Percentiles rank a stretch among this genome's conserved stretches.
phyloP scores from a whole-genome alignment of 352 stramenopile species.

The Globisporangium cederbergense region DNA sequence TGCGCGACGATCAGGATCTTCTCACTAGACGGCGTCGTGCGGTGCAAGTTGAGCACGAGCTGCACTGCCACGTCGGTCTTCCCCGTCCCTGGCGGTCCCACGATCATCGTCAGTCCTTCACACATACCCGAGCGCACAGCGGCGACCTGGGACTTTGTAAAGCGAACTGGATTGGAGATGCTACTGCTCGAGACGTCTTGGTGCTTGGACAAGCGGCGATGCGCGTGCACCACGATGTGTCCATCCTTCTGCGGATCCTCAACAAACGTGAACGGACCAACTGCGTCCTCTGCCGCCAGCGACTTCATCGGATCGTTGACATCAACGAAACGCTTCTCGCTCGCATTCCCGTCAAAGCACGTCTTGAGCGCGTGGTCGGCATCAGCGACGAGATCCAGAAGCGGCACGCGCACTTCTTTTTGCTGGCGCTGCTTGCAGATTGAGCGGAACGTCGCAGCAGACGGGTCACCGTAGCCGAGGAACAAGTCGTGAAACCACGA shows the following conservation, averaged over 20 bases:
- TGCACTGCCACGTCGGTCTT: slow-evolving; percentile 96
- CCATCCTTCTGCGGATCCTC: slow-evolving; percentile 27
- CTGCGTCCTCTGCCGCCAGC: slow-evolving; percentile 30
- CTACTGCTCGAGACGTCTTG: background rate
- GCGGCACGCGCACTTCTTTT: slow-evolving; percentile 28
- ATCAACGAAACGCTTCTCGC: slow-evolving; percentile 33
- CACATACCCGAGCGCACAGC: slow-evolving; percentile 91
- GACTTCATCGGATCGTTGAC: slow-evolving; percentile 25
- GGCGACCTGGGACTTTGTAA: slow-evolving; percentile 90
- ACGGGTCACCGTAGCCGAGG: slow-evolving; percentile 91
- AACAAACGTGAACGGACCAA: slow-evolving; percentile 52
- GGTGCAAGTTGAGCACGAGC: slow-evolving; percentile 93
- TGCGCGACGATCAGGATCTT: slow-evolving; percentile 94
- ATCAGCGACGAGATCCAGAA: slow-evolving; percentile 46
- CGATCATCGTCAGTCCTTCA: slow-evolving; percentile 92
- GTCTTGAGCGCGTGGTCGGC: slow-evolving; percentile 44
- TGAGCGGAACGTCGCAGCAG: slow-evolving; percentile 70
- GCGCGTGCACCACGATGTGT: slow-evolving; percentile 34
- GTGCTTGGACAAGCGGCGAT: slow-evolving; percentile 13
- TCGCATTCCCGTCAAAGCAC: slow-evolving; percentile 11
- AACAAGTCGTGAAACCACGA: slow-evolving; percentile 94
- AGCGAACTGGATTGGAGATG: slow-evolving; percentile 45
- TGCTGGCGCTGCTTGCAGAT: slow-evolving; percentile 45
- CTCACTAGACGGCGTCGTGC: slow-evolving; percentile 67
- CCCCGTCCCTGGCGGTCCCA: slow-evolving; percentile 91